Evolutionary conservation across 176 grass and related monocot species (phyloP), one percentile per base, ranked within the genome.

Genomic region (Oryza officinalis): DNA sequence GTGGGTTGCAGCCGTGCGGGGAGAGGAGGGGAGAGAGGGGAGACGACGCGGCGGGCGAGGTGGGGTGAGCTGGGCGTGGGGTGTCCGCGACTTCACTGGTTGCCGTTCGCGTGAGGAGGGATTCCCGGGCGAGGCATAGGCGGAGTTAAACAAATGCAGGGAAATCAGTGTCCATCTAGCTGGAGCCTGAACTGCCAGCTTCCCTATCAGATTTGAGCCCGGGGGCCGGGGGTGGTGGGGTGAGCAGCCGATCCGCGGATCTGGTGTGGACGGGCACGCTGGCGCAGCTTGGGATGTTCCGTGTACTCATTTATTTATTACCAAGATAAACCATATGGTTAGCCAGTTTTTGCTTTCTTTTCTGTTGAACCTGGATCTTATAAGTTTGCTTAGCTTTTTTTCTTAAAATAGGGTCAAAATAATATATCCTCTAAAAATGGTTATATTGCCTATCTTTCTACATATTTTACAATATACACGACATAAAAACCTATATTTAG

Each of bases 21-120:
- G 41, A 1, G 31, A n/a, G n/a, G n/a, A n/a, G n/a, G n/a, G n/a
- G 25, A 1, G 44, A 40, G 4, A 37, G 13, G 40, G 79, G 59
- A 22, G 50, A 22, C 50, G 50, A 57, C 17, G 18, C 50, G 50
- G 57, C 57, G 54, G 50, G 13, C 50, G 52, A 61, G 38, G 72
- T 13, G 69, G 15, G 47, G n/a, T 89, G 82, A 89, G 77, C 87
- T 89, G 87, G 77, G 38, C 38, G 15, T 76, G 87, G 64, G 82
- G 77, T 81, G 87, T 49, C 75, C 54, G n/a, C 54, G 67, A 32
- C 80, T 78, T 32, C 22, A 38, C 30, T 54, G 79, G 68, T 68
- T 57, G 83, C 83, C 33, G 83, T 86, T 81, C 43, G 88, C 78
- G 88, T 67, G 83, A 70, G 83, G 88, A 86, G 83, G 59, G 88